Percentiles rank a stretch among this genome's conserved stretches.
phyloP scores from a whole-genome alignment of 176 grass and related monocot species.

The Bolboschoenus planiculmis region DNA sequence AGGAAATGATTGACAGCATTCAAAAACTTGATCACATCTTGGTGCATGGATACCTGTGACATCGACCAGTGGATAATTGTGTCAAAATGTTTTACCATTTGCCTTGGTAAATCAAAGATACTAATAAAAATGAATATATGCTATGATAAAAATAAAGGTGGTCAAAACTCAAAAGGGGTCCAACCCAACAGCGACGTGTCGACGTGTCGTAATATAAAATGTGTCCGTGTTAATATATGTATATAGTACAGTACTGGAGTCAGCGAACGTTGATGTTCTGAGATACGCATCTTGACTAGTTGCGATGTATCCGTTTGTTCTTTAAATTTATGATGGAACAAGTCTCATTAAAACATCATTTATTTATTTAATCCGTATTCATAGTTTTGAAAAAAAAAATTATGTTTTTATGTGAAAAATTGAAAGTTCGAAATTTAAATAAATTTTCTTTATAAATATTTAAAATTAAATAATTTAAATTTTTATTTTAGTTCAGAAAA shows the following conservation, averaged over 20 bases:
- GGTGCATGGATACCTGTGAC: neutral
- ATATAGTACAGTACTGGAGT: neutral
- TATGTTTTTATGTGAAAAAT: too few species aligned
- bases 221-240: neutral
- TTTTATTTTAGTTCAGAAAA: too few species aligned
- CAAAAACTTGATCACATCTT: neutral
- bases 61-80: neutral
- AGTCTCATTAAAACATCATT: too few species aligned
- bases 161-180: neutral
- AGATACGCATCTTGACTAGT: neutral
- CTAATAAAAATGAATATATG: neutral
- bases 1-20: neutral
- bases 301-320: neutral
- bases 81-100: neutral
- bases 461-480: too few species aligned
- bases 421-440: too few species aligned
- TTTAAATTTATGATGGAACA: neutral
- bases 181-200: neutral
- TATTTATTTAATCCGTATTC: too few species aligned
- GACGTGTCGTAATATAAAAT: neutral
- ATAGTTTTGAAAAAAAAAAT: too few species aligned
- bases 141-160: neutral
- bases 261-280: neutral
- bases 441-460: too few species aligned
- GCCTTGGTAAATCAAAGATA: neutral